Base-by-base conservation (phyloP, 495 filamentous ascomycete genomes). In the Daldinia bambusicola region DNA sequence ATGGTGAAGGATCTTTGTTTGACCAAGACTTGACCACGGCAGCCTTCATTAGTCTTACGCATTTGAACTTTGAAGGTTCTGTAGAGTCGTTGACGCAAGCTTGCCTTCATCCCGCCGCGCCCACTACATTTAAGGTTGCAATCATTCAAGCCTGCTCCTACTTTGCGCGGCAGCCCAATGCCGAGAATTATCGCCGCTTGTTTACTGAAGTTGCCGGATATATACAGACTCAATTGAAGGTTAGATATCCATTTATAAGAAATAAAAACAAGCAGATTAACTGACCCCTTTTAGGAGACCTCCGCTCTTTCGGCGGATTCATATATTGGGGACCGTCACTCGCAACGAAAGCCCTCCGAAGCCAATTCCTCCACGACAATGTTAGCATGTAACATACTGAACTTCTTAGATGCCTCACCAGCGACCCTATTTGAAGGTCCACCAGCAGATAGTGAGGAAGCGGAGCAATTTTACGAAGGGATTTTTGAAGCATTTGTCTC, bases 1-100 rank as follows among this genome's bases (percentile, higher is more conserved):
- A 81, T 57, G 76, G 75, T 40, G 86, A 87, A 30, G 79, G 76
- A 13, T 72, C 75, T 9, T 65, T 80, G 30, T 85, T 89, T 55
- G 88, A 89, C 61, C 82, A 85, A 67, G 81, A 89, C 63, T 78
- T 89, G 59, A 88, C 89, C 79, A 89, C 87, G n/a, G 86, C 87
- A 37, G 84, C 88, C 10, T 88, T 90, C 74, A 87, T 90, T 58
- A 87, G 85, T 77, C 80, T 89, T 52, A 78, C 83, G 20, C 83
- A 89, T 69, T 76, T 90, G 22, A 85, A 82, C 69, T 83, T 89
- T 55, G 88, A 89, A 40, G 78, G 78, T 66, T 84, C 82, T 43
- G 81, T 89, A 38, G 84, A 86, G 31, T 80, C 79, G 31, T 77
- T 90, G 31, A 80, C 84, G 6, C 82, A 84, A 38, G 70, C 80